Base-by-base conservation (phyloP, 352 stramenopile genomes). In the Proteromonas lacertae region DNA sequence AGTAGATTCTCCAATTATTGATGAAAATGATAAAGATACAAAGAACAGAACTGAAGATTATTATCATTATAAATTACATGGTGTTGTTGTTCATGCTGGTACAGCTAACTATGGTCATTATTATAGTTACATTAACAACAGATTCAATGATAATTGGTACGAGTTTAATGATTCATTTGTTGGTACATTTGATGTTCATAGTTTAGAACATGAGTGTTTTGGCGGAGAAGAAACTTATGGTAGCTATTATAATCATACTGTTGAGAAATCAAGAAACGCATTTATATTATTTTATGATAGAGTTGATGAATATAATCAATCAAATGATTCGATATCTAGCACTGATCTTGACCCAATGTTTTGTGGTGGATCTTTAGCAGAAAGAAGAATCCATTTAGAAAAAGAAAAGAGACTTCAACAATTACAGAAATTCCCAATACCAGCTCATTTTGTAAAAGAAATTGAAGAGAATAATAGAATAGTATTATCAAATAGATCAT, bases 101-200 rank as follows among this genome's bases (percentile, higher is more conserved):
- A 84, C 68, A 14, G 60, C 66, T 0, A 67, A 89, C 36, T 78
- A 61, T 33, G 75, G 75, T 0, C 75, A 90, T 55, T 90, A 90
- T 45, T 90, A 89, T 46, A 81, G 62, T 16, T 87, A 79, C 50
- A 69, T 88, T 30, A 29, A 49, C 5, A 21, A 43, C 19, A 13
- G 35, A 48, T n/a, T 29, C 20, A 23, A 36, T 8, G 23, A n/a
- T 0, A 32, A 41, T 10, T 90, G 74, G 74, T 55, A 79, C 6
- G 66, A 83, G 40, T 86, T 84, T 47, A 90, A 90, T 44, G 74
- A 90, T 46, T 62, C 73, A 30, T 45, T 61, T 14, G 69, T 90
- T 1, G 55, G 59, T 13, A 45, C 56, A 0, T 87, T 88, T 35
- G 53, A 83, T 25, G 38, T 55, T 0, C 44, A 58, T 1, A 59